These are phyloP conservation scores for Trichosanthes truncata DNA, from an alignment of 306 rosid genomes.

Conservation along the genomic window DNA sequence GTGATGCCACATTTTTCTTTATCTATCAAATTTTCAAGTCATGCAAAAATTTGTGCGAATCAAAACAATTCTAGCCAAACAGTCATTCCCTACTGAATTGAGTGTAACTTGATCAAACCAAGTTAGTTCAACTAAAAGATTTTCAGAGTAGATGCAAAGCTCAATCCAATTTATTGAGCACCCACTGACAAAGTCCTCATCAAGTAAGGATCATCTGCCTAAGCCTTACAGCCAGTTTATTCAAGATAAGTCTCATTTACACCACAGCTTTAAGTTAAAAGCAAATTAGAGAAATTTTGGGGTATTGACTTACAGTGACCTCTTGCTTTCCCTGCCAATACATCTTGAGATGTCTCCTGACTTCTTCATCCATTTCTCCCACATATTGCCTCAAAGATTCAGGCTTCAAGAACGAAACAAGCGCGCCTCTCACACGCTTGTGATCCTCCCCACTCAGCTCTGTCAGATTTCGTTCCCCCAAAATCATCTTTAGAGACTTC, in stretches of 20 bases:
- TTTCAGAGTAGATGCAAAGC: neutral
- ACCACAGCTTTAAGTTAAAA: neutral
- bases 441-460: constrained; percentile 52
- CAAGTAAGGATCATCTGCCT: neutral
- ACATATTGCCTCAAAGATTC: constrained; percentile 55
- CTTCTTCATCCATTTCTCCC: constrained; percentile 49
- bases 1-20: too few species aligned
- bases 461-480: constrained; percentile 36
- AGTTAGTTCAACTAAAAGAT: neutral
- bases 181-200: too few species aligned
- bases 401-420: constrained; percentile 64
- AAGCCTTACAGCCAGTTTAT: too few species aligned
- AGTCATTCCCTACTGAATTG: neutral
- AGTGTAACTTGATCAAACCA: neutral
- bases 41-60: neutral
- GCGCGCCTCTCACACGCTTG: constrained; percentile 49
- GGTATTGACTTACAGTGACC: constrained; percentile 6
- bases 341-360: constrained; percentile 44
- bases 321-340: constrained; percentile 54
- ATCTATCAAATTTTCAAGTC: neutral
- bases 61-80: neutral
- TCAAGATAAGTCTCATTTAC: too few species aligned
- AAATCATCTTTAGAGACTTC: constrained; percentile 28
- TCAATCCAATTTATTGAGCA: neutral
- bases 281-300: neutral